Evolutionary conservation across 2,329 filamentous ascomycete species (phyloP).

Genomic region (Emericellopsis atlantica): DNA sequence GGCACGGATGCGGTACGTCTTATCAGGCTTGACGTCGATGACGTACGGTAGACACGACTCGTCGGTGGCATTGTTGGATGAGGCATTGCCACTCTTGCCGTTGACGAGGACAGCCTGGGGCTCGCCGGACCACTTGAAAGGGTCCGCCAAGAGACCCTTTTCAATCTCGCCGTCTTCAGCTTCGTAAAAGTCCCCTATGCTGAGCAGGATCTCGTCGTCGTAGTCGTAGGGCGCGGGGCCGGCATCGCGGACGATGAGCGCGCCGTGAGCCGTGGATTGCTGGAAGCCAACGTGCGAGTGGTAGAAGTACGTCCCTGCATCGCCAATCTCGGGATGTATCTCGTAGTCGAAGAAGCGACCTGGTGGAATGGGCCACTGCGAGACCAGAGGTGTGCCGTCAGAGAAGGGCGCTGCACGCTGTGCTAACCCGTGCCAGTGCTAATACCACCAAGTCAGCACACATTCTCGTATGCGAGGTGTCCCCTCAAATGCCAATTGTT

Average conservation of each 20-base stretch:
- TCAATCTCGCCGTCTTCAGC: slow-evolving; percentile 39
- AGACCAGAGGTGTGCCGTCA: slow-evolving; percentile 46
- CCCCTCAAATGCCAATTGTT: background rate
- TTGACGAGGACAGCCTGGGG: slow-evolving; percentile 20
- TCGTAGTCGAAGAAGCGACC: slow-evolving; percentile 57
- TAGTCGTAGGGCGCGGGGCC: slow-evolving; percentile 39
- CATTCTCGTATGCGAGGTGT: background rate
- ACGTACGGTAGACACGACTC: slow-evolving; percentile 29
- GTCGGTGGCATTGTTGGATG: background rate
- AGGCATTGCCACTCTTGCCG: slow-evolving; percentile 3
- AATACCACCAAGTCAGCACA: background rate
- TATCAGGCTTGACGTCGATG: slow-evolving; percentile 45
- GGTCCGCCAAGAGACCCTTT: slow-evolving; percentile 29
- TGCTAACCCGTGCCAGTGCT: slow-evolving; percentile 58
- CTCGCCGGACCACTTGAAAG: slow-evolving; percentile 48
- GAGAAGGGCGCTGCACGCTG: slow-evolving; percentile 48
- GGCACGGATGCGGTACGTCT: slow-evolving; percentile 49
- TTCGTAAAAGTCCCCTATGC: slow-evolving; percentile 44
- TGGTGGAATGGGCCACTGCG: slow-evolving; percentile 54
- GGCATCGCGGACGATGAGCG: slow-evolving; percentile 43
- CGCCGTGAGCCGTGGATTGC: slow-evolving; percentile 41
- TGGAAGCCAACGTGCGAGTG: slow-evolving; percentile 56
- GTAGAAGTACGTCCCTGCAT: slow-evolving; percentile 55
- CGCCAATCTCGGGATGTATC: slow-evolving; percentile 34
- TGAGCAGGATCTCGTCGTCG: slow-evolving; percentile 45